Base-by-base conservation (phyloP, 2,329 filamentous ascomycete species). In the Zasmidium angulare region DNA sequence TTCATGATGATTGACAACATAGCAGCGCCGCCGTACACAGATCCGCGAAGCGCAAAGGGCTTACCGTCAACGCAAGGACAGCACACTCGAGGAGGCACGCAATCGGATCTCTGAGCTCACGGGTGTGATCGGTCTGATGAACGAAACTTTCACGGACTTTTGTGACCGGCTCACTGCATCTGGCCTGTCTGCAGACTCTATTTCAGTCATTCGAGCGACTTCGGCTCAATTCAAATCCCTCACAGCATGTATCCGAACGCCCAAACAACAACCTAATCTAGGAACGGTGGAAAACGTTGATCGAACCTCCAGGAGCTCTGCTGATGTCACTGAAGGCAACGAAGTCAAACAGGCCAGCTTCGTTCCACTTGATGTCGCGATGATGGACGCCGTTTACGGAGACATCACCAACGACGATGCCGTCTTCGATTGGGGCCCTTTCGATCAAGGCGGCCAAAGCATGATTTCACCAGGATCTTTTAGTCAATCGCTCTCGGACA, bases 41-140 rank as follows among this genome's bases (percentile, higher is more conserved):
- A 95, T 96, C 63, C 87, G 92, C 22, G 82, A 93, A 55, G 92
- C 92, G 1, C 92, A 96, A 73, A 82, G 91, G 65, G 91, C 91
- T 0, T 96, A 96, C 71, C 86, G 92, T 17, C 86, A 89, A 69
- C 87, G 92, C 53, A 96, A 96, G 75, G 92, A 96, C 70, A 87
- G 84, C 21, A 89, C 89, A 3, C 93, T 96, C 58, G 83, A 85
- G 23, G 85, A 84, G 0, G 80, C 96, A 11, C 88, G 91, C 70
- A 82, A 84, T 55, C 83, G 87, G 61, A 89, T 93, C 23, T 79
- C 86, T 55, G 81, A 84, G 22, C 82, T 96, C n/a, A 84, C 88
- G 59, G 80, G 82, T 12, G 85, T 83, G 21, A 88, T 93, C 61
- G 83, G 89, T 56, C 84, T 89, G 66, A 91, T 96, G 86, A 88